Evolutionary conservation across 2,329 filamentous ascomycete species (phyloP).

Genomic region (Leptographium wingfieldii): DNA sequence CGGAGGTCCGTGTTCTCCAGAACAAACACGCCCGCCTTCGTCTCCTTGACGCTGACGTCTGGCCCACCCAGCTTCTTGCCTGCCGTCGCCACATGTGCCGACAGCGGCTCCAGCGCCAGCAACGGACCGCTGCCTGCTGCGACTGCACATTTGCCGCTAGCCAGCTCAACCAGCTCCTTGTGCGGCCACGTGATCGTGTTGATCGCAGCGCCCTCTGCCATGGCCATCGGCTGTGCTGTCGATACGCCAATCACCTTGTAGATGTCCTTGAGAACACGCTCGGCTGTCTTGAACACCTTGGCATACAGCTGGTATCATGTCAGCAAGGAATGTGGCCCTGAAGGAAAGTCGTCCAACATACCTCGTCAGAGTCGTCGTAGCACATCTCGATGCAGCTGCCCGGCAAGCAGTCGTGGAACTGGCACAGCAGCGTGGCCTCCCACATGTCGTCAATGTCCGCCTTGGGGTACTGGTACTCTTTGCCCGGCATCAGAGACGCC

Average conservation of each 20-base stretch:
- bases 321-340: neutral
- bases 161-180: constrained; percentile 57
- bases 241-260: constrained; percentile 54
- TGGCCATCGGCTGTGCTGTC: constrained; percentile 30
- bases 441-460: constrained; percentile 91
- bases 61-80: constrained; percentile 18
- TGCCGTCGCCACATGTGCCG: constrained; percentile 23
- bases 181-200: constrained; percentile 85
- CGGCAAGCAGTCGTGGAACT: constrained; percentile 95
- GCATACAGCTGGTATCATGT: constrained; percentile 51
- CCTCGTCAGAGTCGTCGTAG: constrained; percentile 86
- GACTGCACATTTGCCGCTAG: constrained; percentile 37
- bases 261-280: constrained; percentile 58
- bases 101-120: constrained; percentile 37
- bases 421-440: constrained; percentile 82
- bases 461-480: constrained; percentile 77
- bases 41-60: constrained; percentile 39
- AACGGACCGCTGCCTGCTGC: constrained; percentile 44
- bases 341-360: constrained; percentile 19
- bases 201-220: constrained; percentile 37
- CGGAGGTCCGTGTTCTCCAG: constrained; percentile 67
- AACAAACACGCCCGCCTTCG: constrained; percentile 53
- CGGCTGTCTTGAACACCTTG: constrained; percentile 65
- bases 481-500: constrained; percentile 58
- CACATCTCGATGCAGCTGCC: constrained; percentile 96